Evolutionary conservation across 306 rosid species (phyloP).

Genomic region (Senna tora): DNA sequence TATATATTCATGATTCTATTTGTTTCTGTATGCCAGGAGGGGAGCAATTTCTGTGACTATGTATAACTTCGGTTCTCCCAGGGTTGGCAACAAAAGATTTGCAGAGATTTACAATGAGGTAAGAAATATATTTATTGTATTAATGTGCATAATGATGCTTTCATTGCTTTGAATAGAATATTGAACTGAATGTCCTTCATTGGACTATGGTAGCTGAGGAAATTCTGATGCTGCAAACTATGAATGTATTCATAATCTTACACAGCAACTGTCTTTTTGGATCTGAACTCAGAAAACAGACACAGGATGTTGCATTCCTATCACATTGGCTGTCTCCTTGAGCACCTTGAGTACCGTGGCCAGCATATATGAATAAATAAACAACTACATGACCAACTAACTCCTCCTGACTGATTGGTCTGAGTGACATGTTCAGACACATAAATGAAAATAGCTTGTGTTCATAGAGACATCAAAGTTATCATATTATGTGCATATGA

Average conservation of each 20-base stretch:
- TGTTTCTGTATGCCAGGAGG: constrained; percentile 48
- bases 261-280: constrained; percentile 4
- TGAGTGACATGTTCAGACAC: no score
- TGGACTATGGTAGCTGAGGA: constrained; percentile 13
- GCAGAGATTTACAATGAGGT: constrained; percentile 92
- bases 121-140: constrained; percentile 25
- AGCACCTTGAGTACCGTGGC: constrained; percentile 26
- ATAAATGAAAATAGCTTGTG: no score
- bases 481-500: no score
- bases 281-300: not conserved
- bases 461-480: no score
- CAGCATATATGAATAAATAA: no score
- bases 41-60: constrained; percentile 76
- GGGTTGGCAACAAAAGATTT: constrained; percentile 94
- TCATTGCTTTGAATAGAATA: constrained; percentile 23
- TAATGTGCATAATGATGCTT: constrained; percentile 22
- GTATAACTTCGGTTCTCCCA: constrained; percentile 99
- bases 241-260: constrained; percentile 2
- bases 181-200: constrained; percentile 24
- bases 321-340: not conserved
- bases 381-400: no score
- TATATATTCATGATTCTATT: not conserved
- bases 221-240: constrained; percentile 3
- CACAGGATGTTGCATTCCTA: constrained; percentile 4
- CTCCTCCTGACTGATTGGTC: no score